Evolutionary conservation across 805 yeast species (phyloP).

Genomic region (Scheffersomyces lignosus): DNA sequence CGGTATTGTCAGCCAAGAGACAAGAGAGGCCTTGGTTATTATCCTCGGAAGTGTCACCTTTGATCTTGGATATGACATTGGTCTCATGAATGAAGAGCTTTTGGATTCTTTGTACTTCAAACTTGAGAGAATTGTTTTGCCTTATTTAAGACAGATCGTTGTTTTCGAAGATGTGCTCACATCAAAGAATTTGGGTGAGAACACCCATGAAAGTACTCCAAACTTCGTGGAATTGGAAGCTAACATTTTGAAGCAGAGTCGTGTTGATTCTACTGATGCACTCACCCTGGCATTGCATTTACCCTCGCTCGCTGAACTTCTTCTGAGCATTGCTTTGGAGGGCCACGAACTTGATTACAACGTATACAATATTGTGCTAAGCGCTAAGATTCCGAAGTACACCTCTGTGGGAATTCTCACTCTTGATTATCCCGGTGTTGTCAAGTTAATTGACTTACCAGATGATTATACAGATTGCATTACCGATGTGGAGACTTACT

Average conservation of each 20-base stretch:
- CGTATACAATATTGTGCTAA: constrained; percentile 20
- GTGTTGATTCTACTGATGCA: constrained; percentile 19
- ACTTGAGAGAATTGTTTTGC: constrained; percentile 24
- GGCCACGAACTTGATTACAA: constrained; percentile 17
- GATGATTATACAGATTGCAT: constrained; percentile 30
- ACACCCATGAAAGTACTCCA: constrained; percentile 11
- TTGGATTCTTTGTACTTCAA: constrained; percentile 11
- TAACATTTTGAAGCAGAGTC: constrained; percentile 13
- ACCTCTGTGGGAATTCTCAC: constrained; percentile 21
- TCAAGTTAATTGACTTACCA: constrained; percentile 56
- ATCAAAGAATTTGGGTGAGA: constrained; percentile 26
- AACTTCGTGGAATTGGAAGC: constrained; percentile 17
- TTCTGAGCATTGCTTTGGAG: constrained; percentile 7
- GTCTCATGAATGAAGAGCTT: constrained; percentile 1
- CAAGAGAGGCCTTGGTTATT: not conserved
- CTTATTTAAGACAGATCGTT: constrained; percentile 35
- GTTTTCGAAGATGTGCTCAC: constrained; percentile 36
- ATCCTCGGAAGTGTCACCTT: not conserved
- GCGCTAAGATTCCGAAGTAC: constrained; percentile 27
- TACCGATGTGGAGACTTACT: constrained; percentile 17
- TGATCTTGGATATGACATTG: not conserved
- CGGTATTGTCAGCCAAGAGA: not conserved
- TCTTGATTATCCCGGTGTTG: constrained; percentile 54
- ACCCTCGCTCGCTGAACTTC: constrained; percentile 21
- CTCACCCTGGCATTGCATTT: constrained; percentile 25